phyloP scores from a whole-genome alignment of 306 rosid species.

The Cucurbita argyrosperma region DNA sequence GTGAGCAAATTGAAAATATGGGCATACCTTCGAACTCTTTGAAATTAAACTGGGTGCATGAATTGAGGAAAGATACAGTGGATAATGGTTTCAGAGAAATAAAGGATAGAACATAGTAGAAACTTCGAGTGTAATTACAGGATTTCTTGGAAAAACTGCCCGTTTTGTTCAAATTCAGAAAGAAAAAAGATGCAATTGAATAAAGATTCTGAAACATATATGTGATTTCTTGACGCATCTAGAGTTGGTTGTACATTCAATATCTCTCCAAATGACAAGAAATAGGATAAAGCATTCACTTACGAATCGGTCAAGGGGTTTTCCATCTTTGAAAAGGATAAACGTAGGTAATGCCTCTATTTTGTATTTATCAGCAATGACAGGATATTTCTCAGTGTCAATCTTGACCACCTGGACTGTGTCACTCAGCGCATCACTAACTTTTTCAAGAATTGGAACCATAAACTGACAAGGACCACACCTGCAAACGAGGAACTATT shows the following conservation, averaged over 20 bases:
- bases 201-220: neutral
- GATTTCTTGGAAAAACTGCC: neutral
- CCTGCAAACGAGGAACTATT: constrained; percentile 30
- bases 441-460: constrained; percentile 82
- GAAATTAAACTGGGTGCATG: neutral
- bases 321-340: constrained; percentile 76
- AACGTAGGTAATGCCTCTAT: constrained; percentile 88
- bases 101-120: neutral
- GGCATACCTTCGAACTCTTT: neutral
- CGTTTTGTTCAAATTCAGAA: neutral
- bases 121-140: neutral
- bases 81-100: neutral
- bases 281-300: constrained; percentile 17
- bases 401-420: constrained; percentile 68
- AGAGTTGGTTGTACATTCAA: neutral
- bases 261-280: neutral
- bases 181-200: neutral
- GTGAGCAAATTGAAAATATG: neutral
- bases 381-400: constrained; percentile 87
- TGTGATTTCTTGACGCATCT: neutral
- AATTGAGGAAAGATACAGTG: neutral
- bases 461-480: constrained; percentile 97
- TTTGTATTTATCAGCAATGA: constrained; percentile 60
- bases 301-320: constrained; percentile 69
- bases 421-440: constrained; percentile 41